Evolutionary conservation across 495 filamentous ascomycete species (phyloP), one percentile per base, ranked within the genome.

Genomic region (Penicillium waksmanii): DNA sequence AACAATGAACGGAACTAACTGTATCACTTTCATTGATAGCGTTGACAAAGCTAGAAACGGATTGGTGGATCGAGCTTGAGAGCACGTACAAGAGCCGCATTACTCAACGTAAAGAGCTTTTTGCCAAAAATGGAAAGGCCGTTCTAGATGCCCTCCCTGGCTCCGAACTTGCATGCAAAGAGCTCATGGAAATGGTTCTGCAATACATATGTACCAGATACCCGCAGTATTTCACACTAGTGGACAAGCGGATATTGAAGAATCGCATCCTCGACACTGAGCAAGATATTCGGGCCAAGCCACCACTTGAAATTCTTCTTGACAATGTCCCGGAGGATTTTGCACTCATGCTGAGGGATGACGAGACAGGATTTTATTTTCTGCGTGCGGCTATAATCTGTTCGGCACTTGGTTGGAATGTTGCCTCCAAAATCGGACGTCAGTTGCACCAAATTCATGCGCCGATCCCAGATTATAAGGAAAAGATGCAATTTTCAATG

Each of bases 11-110:
- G 27, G 27, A 23, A 35, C 36, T 35, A 13, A 17, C 12, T 17
- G 27, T 33, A 73, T 51, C 73, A n/a, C 1, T 38, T 12, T n/a
- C 2, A 5, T 38, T 38, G 36, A 13, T 58, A 96, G 92, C 92
- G 7, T 74, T 95, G 10, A 87, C 82, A 35, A 96, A 92, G 56
- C 75, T 93, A 65, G 89, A 97, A 63, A 81, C 88, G 0, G 87
- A 96, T 73, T 97, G 89, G 87, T 97, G 93, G 93, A 82, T 97
- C 31, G 93, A 97, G 73, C 80, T 97, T 7, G 92, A 95, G 62
- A 87, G 83, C 33, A 89, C 85, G 15, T 97, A 97, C 71, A 77
- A 74, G 51, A 57, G 76, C 7, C 82, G 87, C 35, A 89, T 97
- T 63, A 78, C 82, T 3, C 88, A 94, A 66, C 89, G 93, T 21